Base-by-base conservation (phyloP, 2,329 filamentous ascomycete genomes). In the Fusarium solani-melongenae region DNA sequence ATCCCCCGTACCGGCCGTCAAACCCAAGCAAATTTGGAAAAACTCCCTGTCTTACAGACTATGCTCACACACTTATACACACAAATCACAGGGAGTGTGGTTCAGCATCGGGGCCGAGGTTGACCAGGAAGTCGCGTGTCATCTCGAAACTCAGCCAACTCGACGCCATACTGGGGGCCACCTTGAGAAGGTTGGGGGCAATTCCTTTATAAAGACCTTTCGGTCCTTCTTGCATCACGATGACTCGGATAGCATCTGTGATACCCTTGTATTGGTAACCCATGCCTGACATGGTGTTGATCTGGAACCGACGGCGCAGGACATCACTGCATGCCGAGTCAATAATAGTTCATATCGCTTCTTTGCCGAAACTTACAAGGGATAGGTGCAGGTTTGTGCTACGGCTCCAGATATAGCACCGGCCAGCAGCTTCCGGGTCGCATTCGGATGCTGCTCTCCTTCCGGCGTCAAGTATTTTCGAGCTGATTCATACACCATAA, bases 211-310 rank as follows among this genome's bases (percentile, higher is more conserved):
- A 99, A 49, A 99, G 85, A 59, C 96, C 96, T 68, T 88, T 88
- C 62, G 96, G 41, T 33, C 96, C 96, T 84, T 99, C 96, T 77
- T 97, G 91, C 55, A 89, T 84, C 63, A 98, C 82, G 77, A 99
- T 99, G 59, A 93, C 90, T 60, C 86, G 89, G 72, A 99, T 86
- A 5, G 96, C 96, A 80, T 98, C 94, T 71, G 90, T 88, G 49
- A 99, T 92, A 8, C 92, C 93, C 79, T 93, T 95, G 86, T 99
- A 99, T 81, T 96, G 91, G 84, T 98, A 98, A 59, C 96, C 96
- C 92, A 99, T 96, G 60, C 96, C 96, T 56, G 93, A 94, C 96
- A 99, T 99, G 62, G 96, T 98, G 84, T 99, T 99, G 85, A 99
- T 96, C 81, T 99, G 96, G 82, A 99, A 99, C 59, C 96, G 91